Percentiles rank a stretch among this genome's conserved stretches.
phyloP scores from a whole-genome alignment of 768 basidiomycete species.

The Podaxis rugospora region DNA sequence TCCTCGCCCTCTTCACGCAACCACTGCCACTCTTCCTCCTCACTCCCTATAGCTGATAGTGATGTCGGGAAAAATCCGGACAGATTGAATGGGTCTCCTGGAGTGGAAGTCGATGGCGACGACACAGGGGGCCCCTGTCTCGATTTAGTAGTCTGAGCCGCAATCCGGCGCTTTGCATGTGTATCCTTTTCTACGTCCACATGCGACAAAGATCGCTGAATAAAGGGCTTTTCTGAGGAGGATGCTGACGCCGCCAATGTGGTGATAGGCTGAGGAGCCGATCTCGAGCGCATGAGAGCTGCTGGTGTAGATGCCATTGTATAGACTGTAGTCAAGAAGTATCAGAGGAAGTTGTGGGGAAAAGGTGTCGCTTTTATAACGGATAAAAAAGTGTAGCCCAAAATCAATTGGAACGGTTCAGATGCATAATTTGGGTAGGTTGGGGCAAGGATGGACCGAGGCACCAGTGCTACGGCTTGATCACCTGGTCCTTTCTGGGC shows the following conservation, averaged over 20 bases:
- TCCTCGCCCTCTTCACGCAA: constrained; percentile 25
- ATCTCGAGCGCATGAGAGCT: constrained; percentile 24
- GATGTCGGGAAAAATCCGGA: constrained; percentile 43
- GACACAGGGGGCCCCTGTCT: constrained; percentile 14
- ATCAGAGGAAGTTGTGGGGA: not conserved
- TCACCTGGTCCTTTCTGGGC: constrained; percentile 6
- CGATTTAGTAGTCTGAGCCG: not conserved
- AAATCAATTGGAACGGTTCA: not conserved
- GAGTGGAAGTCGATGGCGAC: constrained; percentile 11
- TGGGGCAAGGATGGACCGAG: constrained; percentile 2
- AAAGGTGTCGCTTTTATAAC: constrained; percentile 1
- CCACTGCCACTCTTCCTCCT: constrained; percentile 38
- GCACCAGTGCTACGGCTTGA: not conserved
- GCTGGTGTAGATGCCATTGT: constrained; percentile 10
- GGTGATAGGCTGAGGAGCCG: constrained; percentile 24
- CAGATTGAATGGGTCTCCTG: constrained; percentile 37
- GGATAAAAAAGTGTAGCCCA: not conserved
- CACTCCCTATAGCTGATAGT: constrained; percentile 15
- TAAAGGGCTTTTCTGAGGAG: not conserved
- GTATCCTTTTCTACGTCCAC: constrained; percentile 14
- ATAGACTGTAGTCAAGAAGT: not conserved
- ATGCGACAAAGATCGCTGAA: constrained; percentile 21
- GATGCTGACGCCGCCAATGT: constrained; percentile 5
- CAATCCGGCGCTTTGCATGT: constrained; percentile 9
- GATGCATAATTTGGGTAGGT: constrained; percentile 10